Percentiles rank a stretch among this genome's conserved stretches.
Evolutionary conservation across 768 basidiomycete genomes (phyloP).

Genomic region (Tephrocybe sp.): DNA sequence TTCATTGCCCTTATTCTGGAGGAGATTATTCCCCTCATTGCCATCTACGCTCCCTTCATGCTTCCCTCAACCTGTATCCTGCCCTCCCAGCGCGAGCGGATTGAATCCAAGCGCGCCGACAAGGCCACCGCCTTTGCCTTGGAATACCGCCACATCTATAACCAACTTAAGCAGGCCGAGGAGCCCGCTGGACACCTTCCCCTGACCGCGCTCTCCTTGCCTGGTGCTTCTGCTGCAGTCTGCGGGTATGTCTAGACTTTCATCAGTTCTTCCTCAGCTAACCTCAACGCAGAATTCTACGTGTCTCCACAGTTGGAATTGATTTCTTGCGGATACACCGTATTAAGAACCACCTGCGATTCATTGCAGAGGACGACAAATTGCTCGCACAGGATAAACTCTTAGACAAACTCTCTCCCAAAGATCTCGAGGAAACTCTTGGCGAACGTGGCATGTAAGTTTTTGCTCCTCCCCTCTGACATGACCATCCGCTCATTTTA

Average conservation of each 20-base stretch:
- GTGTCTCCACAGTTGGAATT: slow-evolving; percentile 44
- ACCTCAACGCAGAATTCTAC: slow-evolving; percentile 31
- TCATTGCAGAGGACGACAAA: slow-evolving; percentile 62
- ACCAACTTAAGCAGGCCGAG: slow-evolving; percentile 31
- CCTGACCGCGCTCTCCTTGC: slow-evolving; percentile 26
- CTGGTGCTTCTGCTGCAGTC: slow-evolving; percentile 39
- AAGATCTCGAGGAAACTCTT: slow-evolving; percentile 65
- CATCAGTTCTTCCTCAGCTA: not conserved
- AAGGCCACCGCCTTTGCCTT: slow-evolving; percentile 43
- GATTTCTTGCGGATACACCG: slow-evolving; percentile 43
- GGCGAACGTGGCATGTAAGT: slow-evolving; percentile 81
- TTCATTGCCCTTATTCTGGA: slow-evolving; percentile 73
- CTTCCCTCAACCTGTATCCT: slow-evolving; percentile 87
- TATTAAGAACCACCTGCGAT: slow-evolving; percentile 39
- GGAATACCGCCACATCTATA: slow-evolving; percentile 35
- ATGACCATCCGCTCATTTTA: not conserved
- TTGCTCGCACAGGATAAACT: slow-evolving; percentile 53
- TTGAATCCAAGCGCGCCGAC: slow-evolving; percentile 51
- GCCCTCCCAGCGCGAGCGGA: slow-evolving; percentile 73
- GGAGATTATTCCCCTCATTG: slow-evolving; percentile 81
- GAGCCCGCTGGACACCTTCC: slow-evolving; percentile 34
- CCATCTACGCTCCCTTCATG: slow-evolving; percentile 81
- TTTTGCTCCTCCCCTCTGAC: slow-evolving; percentile 16
- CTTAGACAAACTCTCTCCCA: slow-evolving; percentile 43
- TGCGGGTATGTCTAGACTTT: slow-evolving; percentile 54